Percentiles rank a stretch among this genome's conserved stretches.
phyloP scores from a whole-genome alignment of 345 rosid species.

The Lepidium sativum region DNA sequence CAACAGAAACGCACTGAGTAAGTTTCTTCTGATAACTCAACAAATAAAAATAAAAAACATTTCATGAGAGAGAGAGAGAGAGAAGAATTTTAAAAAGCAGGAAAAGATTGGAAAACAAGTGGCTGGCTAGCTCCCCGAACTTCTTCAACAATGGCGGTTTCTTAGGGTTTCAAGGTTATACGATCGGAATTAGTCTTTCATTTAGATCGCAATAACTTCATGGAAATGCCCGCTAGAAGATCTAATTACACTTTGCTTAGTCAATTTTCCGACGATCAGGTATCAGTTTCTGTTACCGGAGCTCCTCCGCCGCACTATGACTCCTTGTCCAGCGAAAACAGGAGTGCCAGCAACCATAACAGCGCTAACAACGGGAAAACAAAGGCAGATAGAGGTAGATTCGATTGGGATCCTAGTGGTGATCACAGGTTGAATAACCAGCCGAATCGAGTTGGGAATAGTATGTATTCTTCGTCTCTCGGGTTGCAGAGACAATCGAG shows the following conservation, averaged over 20 bases:
- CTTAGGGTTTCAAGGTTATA: slow-evolving; percentile 30
- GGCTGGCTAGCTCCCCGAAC: slow-evolving; percentile 14
- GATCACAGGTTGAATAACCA: slow-evolving; percentile 42
- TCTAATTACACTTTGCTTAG: slow-evolving; percentile 77
- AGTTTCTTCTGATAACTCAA: slow-evolving; percentile 12
- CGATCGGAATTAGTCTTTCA: slow-evolving; percentile 1
- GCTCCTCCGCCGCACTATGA: slow-evolving; percentile 48
- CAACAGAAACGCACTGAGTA: slow-evolving; percentile 24
- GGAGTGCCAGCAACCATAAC: slow-evolving; percentile 14
- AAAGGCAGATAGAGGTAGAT: slow-evolving; percentile 42
- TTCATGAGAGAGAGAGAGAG: slow-evolving; percentile 31
- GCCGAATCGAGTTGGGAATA: slow-evolving; percentile 45
- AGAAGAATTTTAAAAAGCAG: neutral
- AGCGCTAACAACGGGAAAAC: slow-evolving; percentile 28
- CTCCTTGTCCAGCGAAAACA: slow-evolving; percentile 55
- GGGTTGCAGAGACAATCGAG: slow-evolving; percentile 90
- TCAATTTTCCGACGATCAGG: slow-evolving; percentile 71
- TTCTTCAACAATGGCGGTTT: slow-evolving; percentile 46
- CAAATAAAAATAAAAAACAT: slow-evolving; percentile 9
- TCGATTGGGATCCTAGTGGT: slow-evolving; percentile 62
- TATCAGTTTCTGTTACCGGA: slow-evolving; percentile 37
- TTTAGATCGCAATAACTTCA: slow-evolving; percentile 24
- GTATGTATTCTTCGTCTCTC: slow-evolving; percentile 39
- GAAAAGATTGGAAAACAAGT: slow-evolving; percentile 7
- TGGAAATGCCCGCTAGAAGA: slow-evolving; percentile 91